Base-by-base conservation (phyloP, 371 early-diverging fungal species). In the Umbelopsis sp. region DNA sequence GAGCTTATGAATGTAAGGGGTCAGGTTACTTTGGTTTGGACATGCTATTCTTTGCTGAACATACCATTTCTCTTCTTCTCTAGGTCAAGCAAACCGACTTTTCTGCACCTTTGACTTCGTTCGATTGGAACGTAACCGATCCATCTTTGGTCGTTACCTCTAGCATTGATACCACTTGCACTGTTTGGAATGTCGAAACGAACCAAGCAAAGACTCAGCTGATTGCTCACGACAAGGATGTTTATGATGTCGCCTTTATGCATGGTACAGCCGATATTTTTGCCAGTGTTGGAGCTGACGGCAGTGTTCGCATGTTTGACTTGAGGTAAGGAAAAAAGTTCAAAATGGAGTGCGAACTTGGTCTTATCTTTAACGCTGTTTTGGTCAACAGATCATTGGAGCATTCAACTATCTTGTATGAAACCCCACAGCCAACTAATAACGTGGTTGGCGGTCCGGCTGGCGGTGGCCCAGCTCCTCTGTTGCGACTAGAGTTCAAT, bases 221-320 rank as follows among this genome's bases (percentile, higher is more conserved):
- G 50, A 98, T 99, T 80, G 98, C 98, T 0, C 99, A 99, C 76
- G 99, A 99, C 76, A 88, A 90, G 69, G 97, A 97, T 70, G 98
- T 99, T 11, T 97, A 91, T 79, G 99, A 99, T 75, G 97, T 98
- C 32, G 89, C 94, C 2, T 99, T 97, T 78, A 90, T 93, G 52
- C 83, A 91, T 45, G 91, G 91, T 48, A 89, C 91, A 22, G 77
- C 88, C 12, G 93, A 98, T 70, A 90, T 93, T n/a, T 99, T 99
- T 89, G 97, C 93, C 0, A 93, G 94, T 69, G 97, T 95, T 4
- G 98, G 98, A 14, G 97, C 96, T 3, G 99, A 99, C 77, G 99
- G 99, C 0, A 93, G 93, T 16, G 92, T 99, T n/a, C 88, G 99
- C 25, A 89, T 96, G 85, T 99, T 99, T 83, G 99, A 99, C 80